Conservation (phyloP, 1,284 basidiomycete species). For the Ganoderma lucidum region DNA sequence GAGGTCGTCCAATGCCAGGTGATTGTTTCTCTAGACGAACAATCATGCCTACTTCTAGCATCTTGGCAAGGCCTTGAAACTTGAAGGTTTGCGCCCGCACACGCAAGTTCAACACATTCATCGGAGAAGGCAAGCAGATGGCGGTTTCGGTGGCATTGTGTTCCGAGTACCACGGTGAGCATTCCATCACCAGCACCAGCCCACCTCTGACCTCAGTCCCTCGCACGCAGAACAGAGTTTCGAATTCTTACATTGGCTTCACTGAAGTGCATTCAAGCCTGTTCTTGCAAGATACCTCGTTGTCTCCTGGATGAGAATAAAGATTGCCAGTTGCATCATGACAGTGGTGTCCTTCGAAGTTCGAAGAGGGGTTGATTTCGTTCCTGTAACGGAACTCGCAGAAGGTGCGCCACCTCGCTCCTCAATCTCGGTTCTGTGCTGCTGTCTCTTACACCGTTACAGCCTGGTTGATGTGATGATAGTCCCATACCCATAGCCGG, state of each 20-base stretch:
- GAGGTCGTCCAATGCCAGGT: too few species aligned
- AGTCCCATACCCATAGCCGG: background rate
- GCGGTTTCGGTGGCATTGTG: background rate
- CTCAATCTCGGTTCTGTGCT: background rate
- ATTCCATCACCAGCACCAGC: background rate
- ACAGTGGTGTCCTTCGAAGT: background rate
- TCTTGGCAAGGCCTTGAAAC: too few species aligned
- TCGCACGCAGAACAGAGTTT: background rate
- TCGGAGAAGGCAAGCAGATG: background rate
- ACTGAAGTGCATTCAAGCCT: too few species aligned
- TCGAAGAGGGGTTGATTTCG: background rate
- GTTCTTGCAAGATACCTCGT: background rate
- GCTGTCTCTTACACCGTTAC: background rate
- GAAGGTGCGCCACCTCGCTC: background rate
- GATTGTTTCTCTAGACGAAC: too few species aligned
- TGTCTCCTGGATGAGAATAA: background rate
- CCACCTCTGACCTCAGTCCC: background rate
- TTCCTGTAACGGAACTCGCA: background rate
- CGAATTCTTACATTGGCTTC: background rate
- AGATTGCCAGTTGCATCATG: background rate
- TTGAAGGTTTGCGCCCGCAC: too few species aligned
- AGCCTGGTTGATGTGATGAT: background rate
- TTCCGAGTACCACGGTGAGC: background rate
- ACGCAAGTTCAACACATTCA: too few species aligned
- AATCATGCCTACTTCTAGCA: too few species aligned